Conservation (phyloP, 495 filamentous ascomycete genomes). For the Clavariopsis aquatica region DNA sequence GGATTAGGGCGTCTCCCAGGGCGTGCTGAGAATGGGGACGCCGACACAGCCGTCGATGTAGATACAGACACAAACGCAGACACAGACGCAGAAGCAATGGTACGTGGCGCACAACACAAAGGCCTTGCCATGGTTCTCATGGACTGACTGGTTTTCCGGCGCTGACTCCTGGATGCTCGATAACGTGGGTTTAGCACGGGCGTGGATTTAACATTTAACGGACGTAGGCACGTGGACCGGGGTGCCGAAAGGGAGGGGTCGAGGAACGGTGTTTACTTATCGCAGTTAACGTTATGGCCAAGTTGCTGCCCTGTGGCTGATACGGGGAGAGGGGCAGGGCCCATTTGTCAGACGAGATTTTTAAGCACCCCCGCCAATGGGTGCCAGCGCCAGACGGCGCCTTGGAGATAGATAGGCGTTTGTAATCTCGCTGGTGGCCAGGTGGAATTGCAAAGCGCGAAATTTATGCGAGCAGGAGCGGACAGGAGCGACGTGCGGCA, state of each 20-base stretch:
- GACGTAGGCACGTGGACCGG: not conserved
- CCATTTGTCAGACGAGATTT: slow-evolving; percentile 19
- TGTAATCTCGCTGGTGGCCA: not conserved
- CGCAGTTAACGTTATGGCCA: not conserved
- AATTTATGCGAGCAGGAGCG: not conserved
- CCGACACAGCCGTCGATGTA: too few species aligned
- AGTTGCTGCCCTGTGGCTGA: not conserved
- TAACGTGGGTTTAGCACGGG: not conserved
- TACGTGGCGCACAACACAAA: not conserved
- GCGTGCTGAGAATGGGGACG: too few species aligned
- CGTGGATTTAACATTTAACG: not conserved
- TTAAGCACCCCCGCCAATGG: not conserved
- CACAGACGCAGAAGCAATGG: not conserved
- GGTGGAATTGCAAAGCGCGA: not conserved
- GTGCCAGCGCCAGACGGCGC: not conserved
- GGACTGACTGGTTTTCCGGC: not conserved
- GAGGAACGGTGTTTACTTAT: slow-evolving; percentile 1
- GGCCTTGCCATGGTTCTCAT: too few species aligned
- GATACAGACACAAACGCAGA: not conserved
- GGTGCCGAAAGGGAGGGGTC: not conserved
- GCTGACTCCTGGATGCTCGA: not conserved
- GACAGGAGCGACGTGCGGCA: not conserved
- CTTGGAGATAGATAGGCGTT: not conserved
- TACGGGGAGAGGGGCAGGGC: not conserved
- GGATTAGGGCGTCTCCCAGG: too few species aligned